Base-by-base conservation (phyloP, 2,329 filamentous ascomycete genomes). In the Amesomyces nigricolor region DNA sequence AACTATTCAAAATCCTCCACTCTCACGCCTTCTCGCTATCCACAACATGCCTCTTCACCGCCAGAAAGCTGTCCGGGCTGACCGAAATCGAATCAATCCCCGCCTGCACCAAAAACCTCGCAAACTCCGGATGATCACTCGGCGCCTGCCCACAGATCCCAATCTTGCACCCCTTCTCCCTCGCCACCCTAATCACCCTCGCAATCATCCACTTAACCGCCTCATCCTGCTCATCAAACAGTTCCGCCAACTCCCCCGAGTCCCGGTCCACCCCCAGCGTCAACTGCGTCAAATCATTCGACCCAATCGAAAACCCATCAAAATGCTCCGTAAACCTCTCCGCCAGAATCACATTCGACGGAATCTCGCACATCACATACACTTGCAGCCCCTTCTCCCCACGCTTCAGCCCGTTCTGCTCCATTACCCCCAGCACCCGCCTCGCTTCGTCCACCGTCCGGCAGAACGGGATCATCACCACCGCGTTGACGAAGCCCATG, bases 281-380 rank as follows among this genome's bases (percentile, higher is more conserved):
- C 53, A 73, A 60, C 62, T 73, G 70, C 2, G 71, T 72, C 53
- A 73, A 58, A 56, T 72, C 71, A 40, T 73, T 72, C 19, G 71
- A 73, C 2, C 72, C 71, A 47, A 73, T 73, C 11, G 70, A 73
- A 58, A 73, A 73, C 2, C 70, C 70, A 40, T 73, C 71, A 59
- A 73, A 73, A 50, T 68, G 58, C n/a, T 68, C 54, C 1, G 67
- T 62, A 54, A 73, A 73, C 29, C 65, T 48, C 1, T 58, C 63
- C 1, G 70, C 71, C 8, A 72, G 60, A 40, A 73, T 72, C 14
- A 72, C 69, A 38, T 73, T 73, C 11, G 70, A 70, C 0, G 70
- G 71, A 22, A 73, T 73, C 60, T 73, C 70, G 55, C 71, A 72
- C 70, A 73, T 73, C 43, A 72, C 67, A 51, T 73, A 73, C 40